A percentile compares a stretch with the other conserved stretches of the same genome.
Evolutionary conservation across 1,284 basidiomycete species (phyloP).

Genomic region (Kalmanozyma brasiliensis): DNA sequence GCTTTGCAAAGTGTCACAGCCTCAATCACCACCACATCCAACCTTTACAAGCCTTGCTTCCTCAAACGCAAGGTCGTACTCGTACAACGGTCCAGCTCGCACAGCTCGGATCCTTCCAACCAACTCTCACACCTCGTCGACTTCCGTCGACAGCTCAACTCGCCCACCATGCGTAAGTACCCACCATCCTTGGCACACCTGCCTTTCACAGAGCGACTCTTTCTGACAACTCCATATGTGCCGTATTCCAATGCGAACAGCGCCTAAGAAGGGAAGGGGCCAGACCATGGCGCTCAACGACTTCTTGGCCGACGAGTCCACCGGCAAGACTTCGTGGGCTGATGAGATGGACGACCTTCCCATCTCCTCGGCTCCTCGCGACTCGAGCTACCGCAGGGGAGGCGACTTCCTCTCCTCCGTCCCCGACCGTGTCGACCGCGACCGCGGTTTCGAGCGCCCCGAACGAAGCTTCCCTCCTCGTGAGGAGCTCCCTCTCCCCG

Average conservation of each 20-base stretch:
- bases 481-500: slow-evolving; percentile 93
- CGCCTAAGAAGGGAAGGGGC: slow-evolving; percentile 62
- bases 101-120: slow-evolving; percentile 12
- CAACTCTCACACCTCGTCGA: slow-evolving; percentile 3
- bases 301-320: slow-evolving; percentile 63
- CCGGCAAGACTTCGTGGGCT: slow-evolving; percentile 66
- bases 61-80: slow-evolving; percentile 8
- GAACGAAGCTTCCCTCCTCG: slow-evolving; percentile 70
- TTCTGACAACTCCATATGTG: neutral
- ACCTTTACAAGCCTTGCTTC: slow-evolving; percentile 14
- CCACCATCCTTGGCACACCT: neutral
- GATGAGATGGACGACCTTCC: slow-evolving; percentile 67
- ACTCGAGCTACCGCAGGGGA: slow-evolving; percentile 46
- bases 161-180: slow-evolving; percentile 42
- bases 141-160: slow-evolving; percentile 13
- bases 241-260: slow-evolving; percentile 16
- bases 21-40: slow-evolving; percentile 18
- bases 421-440: slow-evolving; percentile 57
- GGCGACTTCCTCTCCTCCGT: slow-evolving; percentile 52
- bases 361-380: slow-evolving; percentile 53
- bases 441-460: slow-evolving; percentile 53
- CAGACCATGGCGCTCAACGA: slow-evolving; percentile 64
- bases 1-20: slow-evolving; percentile 21
- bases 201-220: neutral
- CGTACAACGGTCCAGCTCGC: slow-evolving; percentile 1